Percentiles rank a stretch among this genome's conserved stretches.
phyloP scores from a whole-genome alignment of 495 filamentous ascomycete genomes.

The Venustampulla echinocandica region DNA sequence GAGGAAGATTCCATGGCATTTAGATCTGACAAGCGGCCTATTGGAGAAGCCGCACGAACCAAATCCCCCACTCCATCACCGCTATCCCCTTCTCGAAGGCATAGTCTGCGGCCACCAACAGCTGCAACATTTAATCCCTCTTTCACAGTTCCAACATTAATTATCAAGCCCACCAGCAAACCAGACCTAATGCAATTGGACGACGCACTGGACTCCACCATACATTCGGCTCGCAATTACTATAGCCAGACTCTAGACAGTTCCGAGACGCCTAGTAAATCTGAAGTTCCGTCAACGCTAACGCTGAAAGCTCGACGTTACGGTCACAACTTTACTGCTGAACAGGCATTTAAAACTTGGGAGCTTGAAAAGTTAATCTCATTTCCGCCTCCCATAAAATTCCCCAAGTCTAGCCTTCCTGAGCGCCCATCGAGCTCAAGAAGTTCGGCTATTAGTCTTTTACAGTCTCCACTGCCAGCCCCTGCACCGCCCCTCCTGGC shows the following conservation, averaged over 20 bases:
- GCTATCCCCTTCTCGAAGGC: neutral
- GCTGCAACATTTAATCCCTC: slow-evolving; percentile 11
- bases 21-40: neutral
- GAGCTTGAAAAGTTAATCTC: slow-evolving; percentile 2
- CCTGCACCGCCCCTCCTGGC: slow-evolving; percentile 12
- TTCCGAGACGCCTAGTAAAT: slow-evolving; percentile 10
- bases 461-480: neutral
- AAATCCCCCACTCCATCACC: neutral
- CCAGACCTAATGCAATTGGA: too few relatives aligned
- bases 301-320: neutral
- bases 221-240: slow-evolving; percentile 6
- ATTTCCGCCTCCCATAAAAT: slow-evolving; percentile 3
- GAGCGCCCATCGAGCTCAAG: neutral
- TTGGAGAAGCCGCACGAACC: neutral
- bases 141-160: neutral
- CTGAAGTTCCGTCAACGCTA: neutral
- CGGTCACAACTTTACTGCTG: neutral
- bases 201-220: slow-evolving; percentile 8
- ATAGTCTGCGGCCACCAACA: slow-evolving; percentile 7
- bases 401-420: neutral
- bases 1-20: slow-evolving; percentile 6
- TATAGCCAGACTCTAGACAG: slow-evolving; percentile 1
- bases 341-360: too few relatives aligned
- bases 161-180: neutral
- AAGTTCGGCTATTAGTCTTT: neutral